Evolutionary conservation across 345 rosid genomes (phyloP).

Genomic region (Stellera chamaejasme): DNA sequence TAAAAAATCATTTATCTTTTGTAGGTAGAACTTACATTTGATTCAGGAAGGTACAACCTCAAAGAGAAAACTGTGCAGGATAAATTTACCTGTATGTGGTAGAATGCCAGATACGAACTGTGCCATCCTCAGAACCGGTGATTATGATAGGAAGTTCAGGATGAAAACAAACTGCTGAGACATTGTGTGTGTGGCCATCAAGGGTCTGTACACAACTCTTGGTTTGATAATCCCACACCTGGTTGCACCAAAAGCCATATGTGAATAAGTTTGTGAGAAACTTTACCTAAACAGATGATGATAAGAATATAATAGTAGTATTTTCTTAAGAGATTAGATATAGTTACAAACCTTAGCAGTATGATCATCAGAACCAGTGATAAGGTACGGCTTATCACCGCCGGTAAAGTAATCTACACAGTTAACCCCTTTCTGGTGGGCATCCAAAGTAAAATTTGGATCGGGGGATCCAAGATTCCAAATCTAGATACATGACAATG

Average conservation of each 20-base stretch:
- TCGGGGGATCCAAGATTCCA: slow-evolving; percentile 87
- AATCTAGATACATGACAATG: slow-evolving; percentile 36
- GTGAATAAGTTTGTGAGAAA: neutral
- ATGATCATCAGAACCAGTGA: slow-evolving; percentile 89
- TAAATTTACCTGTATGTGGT: slow-evolving; percentile 61
- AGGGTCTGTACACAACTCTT: slow-evolving; percentile 72
- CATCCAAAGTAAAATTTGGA: slow-evolving; percentile 69
- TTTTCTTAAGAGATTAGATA: slow-evolving; percentile 8
- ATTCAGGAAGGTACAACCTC: neutral
- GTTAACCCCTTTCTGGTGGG: slow-evolving; percentile 81
- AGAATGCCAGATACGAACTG: slow-evolving; percentile 76
- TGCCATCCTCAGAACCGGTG: slow-evolving; percentile 86
- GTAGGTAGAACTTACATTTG: neutral
- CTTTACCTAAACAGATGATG: slow-evolving; percentile 9
- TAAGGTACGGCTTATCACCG: slow-evolving; percentile 63
- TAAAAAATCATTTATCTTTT: neutral
- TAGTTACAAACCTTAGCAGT: slow-evolving; percentile 69
- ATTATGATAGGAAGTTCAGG: slow-evolving; percentile 80
- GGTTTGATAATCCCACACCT: slow-evolving; percentile 90
- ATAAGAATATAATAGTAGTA: neutral
- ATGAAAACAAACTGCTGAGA: slow-evolving; percentile 72
- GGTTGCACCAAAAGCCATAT: slow-evolving; percentile 17
- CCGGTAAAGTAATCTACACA: slow-evolving; percentile 74
- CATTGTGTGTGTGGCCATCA: slow-evolving; percentile 87
- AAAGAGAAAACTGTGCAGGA: neutral